Base-by-base conservation (phyloP, 2,329 filamentous ascomycete genomes). In the Alternaria arbusti region DNA sequence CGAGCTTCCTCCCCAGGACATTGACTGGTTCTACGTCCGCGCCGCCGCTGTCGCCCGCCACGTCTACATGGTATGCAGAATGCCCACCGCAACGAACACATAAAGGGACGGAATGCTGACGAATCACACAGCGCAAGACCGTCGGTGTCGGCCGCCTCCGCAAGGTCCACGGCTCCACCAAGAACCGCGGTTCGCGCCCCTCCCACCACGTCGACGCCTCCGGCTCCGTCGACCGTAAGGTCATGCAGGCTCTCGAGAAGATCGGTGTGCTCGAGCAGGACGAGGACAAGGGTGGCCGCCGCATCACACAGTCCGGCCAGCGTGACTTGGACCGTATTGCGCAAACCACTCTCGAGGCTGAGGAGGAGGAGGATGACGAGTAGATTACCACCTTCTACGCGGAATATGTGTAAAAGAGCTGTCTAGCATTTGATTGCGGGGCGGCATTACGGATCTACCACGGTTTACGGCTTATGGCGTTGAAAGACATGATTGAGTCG, bases 191-290 rank as follows among this genome's bases (percentile, higher is more conserved):
- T 79, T 89, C 89, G 78, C 89, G 91, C 76, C 96, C 96, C 82
- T 93, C 90, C 72, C 91, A 97, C 86, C 96, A 99, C 89, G 93
- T 97, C 79, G 92, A 97, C 82, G 96, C 94, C 84, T 94, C 91
- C 76, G 95, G 95, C 83, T 90, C 90, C 81, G 94, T 99, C 77
- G 96, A 99, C 89, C 94, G 96, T 85, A 97, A 97, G 89, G 88
- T 97, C 82, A 87, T 97, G 84, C 96, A 99, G 89, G 88, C 94
- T 68, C 92, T 99, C 64, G 96, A 97, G 92, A 97, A 98, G 92
- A 97, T 99, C 80, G 94, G 95, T 84, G 94, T 99, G 78, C 87
- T 99, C 70, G 96, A 99, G 91, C 87, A 92, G 81, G 95, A 97
- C 79, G 95, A 97, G 89, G 95, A 98, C 76, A 97, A 97, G 90